Conservation (phyloP, 2,329 filamentous ascomycete genomes). For the Dactylellina drechsleri region DNA sequence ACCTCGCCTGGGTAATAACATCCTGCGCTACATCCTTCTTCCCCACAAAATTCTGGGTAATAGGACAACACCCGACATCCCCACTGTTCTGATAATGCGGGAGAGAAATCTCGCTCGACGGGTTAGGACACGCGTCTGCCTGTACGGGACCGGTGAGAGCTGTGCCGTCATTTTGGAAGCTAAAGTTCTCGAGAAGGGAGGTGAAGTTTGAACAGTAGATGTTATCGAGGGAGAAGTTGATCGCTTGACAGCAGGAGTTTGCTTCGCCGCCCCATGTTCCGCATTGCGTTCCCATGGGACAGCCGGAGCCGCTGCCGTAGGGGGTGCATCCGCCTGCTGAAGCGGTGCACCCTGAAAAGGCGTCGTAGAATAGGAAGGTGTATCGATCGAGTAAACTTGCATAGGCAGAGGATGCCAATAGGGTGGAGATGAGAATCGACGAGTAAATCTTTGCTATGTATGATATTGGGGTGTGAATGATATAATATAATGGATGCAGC, state of each 20-base stretch:
- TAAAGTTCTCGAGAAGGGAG: constrained; percentile 9
- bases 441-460: not conserved
- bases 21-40: not conserved
- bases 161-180: constrained; percentile 3
- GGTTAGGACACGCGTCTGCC: not conserved
- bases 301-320: not conserved
- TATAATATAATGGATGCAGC: too few relatives aligned
- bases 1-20: not conserved
- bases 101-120: not conserved
- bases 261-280: constrained; percentile 7
- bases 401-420: not conserved
- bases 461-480: too few relatives aligned
- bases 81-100: not conserved
- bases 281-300: constrained; percentile 6
- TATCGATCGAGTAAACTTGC: constrained; percentile 4
- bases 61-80: not conserved
- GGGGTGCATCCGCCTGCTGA: not conserved
- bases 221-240: not conserved
- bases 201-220: constrained; percentile 2
- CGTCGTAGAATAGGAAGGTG: constrained; percentile 9
- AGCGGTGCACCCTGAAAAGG: not conserved
- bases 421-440: not conserved
- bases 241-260: constrained; percentile 7
- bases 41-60: not conserved
- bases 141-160: not conserved